Evolutionary conservation across 768 basidiomycete genomes (phyloP).

Genomic region (Boletus coccyginus): DNA sequence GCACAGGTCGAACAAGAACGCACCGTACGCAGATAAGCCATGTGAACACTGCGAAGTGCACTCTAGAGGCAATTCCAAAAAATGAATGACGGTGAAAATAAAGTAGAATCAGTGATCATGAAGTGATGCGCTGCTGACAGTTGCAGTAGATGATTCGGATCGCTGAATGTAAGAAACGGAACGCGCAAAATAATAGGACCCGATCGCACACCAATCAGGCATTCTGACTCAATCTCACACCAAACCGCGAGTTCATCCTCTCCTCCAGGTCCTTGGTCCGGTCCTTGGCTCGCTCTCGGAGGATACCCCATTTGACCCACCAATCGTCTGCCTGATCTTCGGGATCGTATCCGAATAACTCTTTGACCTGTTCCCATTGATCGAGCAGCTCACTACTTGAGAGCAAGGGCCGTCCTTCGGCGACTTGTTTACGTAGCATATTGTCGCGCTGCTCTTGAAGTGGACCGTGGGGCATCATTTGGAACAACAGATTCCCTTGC

Average conservation of each 20-base stretch:
- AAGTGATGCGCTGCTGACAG: background rate
- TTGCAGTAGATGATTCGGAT: background rate
- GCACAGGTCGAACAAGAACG: background rate
- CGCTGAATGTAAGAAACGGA: background rate
- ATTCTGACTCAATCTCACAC: background rate
- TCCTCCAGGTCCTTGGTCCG: slow-evolving; percentile 19
- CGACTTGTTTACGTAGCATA: slow-evolving; percentile 36
- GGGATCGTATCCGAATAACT: slow-evolving; percentile 50
- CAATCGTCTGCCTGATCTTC: slow-evolving; percentile 60
- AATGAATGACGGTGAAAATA: background rate
- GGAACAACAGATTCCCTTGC: slow-evolving; percentile 42
- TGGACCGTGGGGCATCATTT: slow-evolving; percentile 43
- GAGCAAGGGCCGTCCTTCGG: slow-evolving; percentile 47
- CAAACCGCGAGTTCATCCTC: slow-evolving; percentile 9
- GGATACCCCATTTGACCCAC: slow-evolving; percentile 59
- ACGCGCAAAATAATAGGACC: background rate
- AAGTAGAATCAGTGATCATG: background rate
- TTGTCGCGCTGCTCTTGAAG: slow-evolving; percentile 45
- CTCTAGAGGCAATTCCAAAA: background rate
- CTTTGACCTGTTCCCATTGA: slow-evolving; percentile 53
- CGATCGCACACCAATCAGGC: background rate
- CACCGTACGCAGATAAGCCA: background rate
- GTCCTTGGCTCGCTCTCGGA: slow-evolving; percentile 37
- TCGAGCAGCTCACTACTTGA: slow-evolving; percentile 16
- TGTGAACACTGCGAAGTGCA: background rate